Base-by-base conservation (phyloP, 139 green algal species). In the Chlamydomonas sp. region DNA sequence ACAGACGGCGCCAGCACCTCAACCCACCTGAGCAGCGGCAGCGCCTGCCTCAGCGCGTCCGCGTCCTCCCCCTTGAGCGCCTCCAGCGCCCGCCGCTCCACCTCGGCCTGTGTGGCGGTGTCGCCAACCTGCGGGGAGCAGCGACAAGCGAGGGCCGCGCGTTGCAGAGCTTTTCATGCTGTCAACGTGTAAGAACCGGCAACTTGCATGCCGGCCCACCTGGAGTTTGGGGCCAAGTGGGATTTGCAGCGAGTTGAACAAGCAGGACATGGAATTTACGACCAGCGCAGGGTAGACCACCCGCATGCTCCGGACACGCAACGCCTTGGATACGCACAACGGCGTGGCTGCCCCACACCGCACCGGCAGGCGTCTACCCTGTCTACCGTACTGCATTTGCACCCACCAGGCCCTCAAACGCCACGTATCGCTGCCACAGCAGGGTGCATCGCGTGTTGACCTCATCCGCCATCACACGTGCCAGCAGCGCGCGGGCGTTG, bases 401-500 rank as follows among this genome's bases (percentile, higher is more conserved):
- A 15, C 62, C 3, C 78, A 83, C 82, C 71, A 72, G 63, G 18
- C 75, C 84, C 75, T 88, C 84, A 18, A 82, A 88, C 18, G 75
- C 84, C 31, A 88, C 60, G 84, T 88, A 88, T 3, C 84, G 74
- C 84, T 88, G 75, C 84, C 84, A 88, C 75, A 88, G 84, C 75
- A 18, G 10, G 20, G 77, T 17, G 75, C 84, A 63, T 1, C 77
- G 77, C 12, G 75, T 57, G 75, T 88, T 88, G 75, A 20, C 63
- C 75, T 88, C 84, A 60, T 94, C 95, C 4, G 92, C 91, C 1
- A 98, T 85, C 20, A 91, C 93, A 4, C 96, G 91, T 80, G 97
- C 96, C 90, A 98, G 96, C 68, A 98, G 92, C 49, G 94, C 94
- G 2, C 96, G 93, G 7, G 93, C 92, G 84, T 98, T 98, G 89